phyloP scores from a whole-genome alignment of 352 stramenopile genomes.

The Pythium rhizo-oryzae region DNA sequence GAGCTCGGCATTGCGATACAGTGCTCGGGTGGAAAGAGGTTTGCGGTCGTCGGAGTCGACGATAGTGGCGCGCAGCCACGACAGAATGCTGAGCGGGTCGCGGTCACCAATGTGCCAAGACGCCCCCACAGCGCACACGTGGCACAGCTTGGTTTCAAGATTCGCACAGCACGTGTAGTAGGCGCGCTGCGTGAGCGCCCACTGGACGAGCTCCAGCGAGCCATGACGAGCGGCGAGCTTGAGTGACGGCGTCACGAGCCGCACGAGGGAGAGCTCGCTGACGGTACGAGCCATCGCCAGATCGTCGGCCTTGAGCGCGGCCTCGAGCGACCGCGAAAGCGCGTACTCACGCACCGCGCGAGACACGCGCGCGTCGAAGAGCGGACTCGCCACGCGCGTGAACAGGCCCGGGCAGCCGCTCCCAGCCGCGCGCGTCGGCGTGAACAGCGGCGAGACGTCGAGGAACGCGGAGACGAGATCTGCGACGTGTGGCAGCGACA shows the following conservation, averaged over 20 bases:
- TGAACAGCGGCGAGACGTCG: neutral
- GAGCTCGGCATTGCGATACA: neutral
- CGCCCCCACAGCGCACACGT: too few relatives aligned
- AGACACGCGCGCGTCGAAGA: neutral
- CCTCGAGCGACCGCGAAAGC: neutral
- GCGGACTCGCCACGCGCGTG: neutral
- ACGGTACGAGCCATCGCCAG: neutral
- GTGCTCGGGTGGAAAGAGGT: neutral
- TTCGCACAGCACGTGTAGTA: too few relatives aligned
- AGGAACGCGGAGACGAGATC: constrained; percentile 1
- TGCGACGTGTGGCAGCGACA: neutral
- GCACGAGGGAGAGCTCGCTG: neutral
- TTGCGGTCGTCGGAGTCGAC: too few relatives aligned
- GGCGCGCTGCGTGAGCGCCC: too few relatives aligned
- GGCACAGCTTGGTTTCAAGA: too few relatives aligned
- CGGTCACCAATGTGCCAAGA: too few relatives aligned
- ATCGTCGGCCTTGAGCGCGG: neutral
- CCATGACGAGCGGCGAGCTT: neutral
- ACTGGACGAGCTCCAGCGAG: constrained; percentile 8
- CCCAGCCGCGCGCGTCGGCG: neutral
- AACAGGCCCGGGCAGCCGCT: neutral
- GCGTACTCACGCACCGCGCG: neutral
- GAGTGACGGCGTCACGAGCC: neutral
- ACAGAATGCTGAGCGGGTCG: too few relatives aligned
- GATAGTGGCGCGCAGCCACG: too few relatives aligned